A percentile compares a stretch with the other conserved stretches of the same genome.
Evolutionary conservation across 805 yeast genomes (phyloP).

Genomic region (Myxozyma kluyveri): DNA sequence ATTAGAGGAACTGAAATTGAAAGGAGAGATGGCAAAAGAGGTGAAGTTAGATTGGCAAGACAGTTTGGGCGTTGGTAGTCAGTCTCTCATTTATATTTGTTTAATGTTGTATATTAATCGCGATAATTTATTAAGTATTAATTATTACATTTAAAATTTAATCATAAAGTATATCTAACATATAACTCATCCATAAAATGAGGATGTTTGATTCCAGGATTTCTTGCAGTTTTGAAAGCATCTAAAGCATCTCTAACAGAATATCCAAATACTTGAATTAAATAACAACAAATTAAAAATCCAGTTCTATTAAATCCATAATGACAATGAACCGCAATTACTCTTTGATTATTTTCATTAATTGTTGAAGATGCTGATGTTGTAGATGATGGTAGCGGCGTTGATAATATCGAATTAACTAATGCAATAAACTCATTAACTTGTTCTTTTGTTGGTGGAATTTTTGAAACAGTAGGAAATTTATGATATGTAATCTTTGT

Average conservation of each 20-base stretch:
- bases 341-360: conserved; percentile 29
- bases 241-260: conserved; percentile 60
- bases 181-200: conserved; percentile 73
- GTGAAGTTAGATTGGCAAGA: too few species aligned
- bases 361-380: conserved; percentile 26
- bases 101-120: too few species aligned
- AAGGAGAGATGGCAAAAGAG: too few species aligned
- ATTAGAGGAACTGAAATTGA: too few species aligned
- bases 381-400: not conserved
- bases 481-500: conserved; percentile 57
- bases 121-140: too few species aligned
- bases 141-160: too few species aligned
- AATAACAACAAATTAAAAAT: conserved; percentile 64
- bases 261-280: conserved; percentile 60
- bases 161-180: conserved; percentile 51
- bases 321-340: conserved; percentile 70
- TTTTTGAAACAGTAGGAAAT: conserved; percentile 74
- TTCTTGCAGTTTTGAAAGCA: conserved; percentile 55
- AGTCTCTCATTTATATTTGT: too few species aligned
- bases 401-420: conserved; percentile 48
- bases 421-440: conserved; percentile 56
- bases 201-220: conserved; percentile 74
- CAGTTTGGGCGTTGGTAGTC: too few species aligned
- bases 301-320: conserved; percentile 82
- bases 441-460: conserved; percentile 63